Base-by-base conservation (phyloP, 345 rosid genomes). In the Brassica incana region DNA sequence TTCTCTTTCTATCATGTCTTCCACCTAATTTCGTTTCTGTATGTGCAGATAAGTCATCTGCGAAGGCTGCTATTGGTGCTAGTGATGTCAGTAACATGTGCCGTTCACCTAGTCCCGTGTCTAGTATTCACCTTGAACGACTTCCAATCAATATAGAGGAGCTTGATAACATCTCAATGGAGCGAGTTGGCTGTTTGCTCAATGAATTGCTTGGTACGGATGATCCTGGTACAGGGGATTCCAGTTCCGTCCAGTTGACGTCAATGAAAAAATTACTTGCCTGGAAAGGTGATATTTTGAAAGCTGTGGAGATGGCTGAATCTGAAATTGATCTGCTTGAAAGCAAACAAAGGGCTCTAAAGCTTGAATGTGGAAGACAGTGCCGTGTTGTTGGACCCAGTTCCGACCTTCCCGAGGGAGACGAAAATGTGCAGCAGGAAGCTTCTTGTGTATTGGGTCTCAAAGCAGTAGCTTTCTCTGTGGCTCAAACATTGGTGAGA, bases 321-420 rank as follows among this genome's bases (percentile, higher is more conserved):
- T 84, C 90, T 35, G 95, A 96, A 87, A 92, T 96, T 84, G 99
- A 93, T 80, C 87, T 80, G 1, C 94, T 90, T 75, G 99, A 93
- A 84, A 92, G 76, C 82, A 92, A 94, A 78, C 88, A 86, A 0
- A 88, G 85, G 89, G 71, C 72, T 3, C 78, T 92, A 83, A 81
- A 81, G 81, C 85, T 72, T 69, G 86, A 81, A 65, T 72, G 78
- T 76, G 82, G 88, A 69, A 83, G 74, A 67, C 73, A 77, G 32
- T 36, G 48, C 40, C 78, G 74, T 23, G 59, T 62, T 75, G 74
- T 50, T 20, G 87, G 69, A 67, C 76, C 64, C 64, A 36, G 65
- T 67, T 84, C 52, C 5, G 74, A 80, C 61, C 73, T 72, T 56
- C 79, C 77, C 66, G 75, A 67, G 36, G 86, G 73, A 66, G 87